Conservation (phyloP, 2,329 filamentous ascomycete genomes). For the Byssothecium circinans region DNA sequence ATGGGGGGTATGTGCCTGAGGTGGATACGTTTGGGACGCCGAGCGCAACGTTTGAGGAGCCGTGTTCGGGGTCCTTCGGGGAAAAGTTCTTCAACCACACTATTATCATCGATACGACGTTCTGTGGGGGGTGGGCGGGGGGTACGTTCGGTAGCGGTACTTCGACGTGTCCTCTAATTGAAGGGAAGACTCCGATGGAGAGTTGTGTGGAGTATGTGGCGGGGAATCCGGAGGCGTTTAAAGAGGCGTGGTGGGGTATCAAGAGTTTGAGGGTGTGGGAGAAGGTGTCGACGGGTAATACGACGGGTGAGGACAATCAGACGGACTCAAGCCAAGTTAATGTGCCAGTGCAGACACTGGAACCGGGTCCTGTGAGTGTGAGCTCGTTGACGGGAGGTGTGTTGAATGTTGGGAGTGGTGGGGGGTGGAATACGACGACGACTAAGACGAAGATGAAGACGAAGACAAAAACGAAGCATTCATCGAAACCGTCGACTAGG, state of each 20-base stretch:
- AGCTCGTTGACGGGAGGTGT: slow-evolving; percentile 13
- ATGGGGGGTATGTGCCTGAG: slow-evolving; percentile 51
- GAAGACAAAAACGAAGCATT: not conserved
- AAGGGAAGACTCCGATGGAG: slow-evolving; percentile 17
- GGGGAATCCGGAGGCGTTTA: slow-evolving; percentile 19
- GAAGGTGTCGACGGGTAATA: slow-evolving; percentile 13
- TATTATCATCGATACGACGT: slow-evolving; percentile 76
- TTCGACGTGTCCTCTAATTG: slow-evolving; percentile 51
- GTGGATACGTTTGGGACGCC: slow-evolving; percentile 67
- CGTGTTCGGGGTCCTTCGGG: slow-evolving; percentile 26
- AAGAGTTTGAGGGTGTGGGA: slow-evolving; percentile 47
- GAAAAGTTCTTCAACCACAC: slow-evolving; percentile 67
- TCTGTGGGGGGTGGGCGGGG: slow-evolving; percentile 57
- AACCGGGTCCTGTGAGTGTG: not conserved
- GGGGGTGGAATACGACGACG: not conserved
- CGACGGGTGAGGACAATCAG: not conserved
- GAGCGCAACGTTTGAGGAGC: slow-evolving; percentile 62
- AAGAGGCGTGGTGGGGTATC: slow-evolving; percentile 45
- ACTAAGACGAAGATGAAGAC: not conserved
- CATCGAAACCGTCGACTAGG: not conserved
- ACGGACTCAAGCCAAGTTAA: not conserved
- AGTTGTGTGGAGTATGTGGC: slow-evolving; percentile 26
- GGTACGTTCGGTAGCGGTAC: slow-evolving; percentile 12
- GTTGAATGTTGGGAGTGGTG: not conserved
- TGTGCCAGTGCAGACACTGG: not conserved